Conservation (phyloP, 2,329 filamentous ascomycete species). For the Phyllosticta ampelicida region DNA sequence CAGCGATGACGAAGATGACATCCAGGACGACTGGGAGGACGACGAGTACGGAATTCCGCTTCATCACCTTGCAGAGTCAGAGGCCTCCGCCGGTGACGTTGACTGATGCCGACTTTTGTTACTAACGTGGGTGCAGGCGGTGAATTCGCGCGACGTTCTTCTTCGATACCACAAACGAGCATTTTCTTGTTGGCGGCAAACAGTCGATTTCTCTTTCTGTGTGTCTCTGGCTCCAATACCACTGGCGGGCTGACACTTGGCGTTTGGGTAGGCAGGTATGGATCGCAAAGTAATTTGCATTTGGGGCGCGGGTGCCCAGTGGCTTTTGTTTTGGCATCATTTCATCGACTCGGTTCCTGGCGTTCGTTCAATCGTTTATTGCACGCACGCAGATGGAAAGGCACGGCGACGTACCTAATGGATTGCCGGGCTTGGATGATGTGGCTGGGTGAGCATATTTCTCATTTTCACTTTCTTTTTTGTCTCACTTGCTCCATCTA, state of each 20-base stretch:
- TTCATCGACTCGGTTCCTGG: not conserved
- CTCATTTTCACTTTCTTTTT: not conserved
- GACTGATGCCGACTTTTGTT: constrained; percentile 2
- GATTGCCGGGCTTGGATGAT: not conserved
- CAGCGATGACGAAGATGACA: constrained; percentile 41
- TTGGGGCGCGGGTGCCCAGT: not conserved
- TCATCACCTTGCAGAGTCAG: constrained; percentile 11
- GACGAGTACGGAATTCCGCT: constrained; percentile 43
- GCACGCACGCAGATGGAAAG: not conserved
- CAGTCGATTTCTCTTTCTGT: not conserved
- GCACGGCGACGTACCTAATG: not conserved
- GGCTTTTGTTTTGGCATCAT: not conserved
- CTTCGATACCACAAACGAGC: not conserved
- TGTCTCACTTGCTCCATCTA: not conserved
- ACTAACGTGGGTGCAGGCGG: not conserved
- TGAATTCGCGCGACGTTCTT: not conserved
- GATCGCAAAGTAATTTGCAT: not conserved
- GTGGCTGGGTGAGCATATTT: not conserved
- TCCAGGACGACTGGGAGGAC: constrained; percentile 41
- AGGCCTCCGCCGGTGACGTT: constrained; percentile 3
- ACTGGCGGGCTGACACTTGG: not conserved
- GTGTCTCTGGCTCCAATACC: not conserved
- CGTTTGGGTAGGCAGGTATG: not conserved
- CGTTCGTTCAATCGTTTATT: not conserved
- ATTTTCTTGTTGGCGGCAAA: not conserved